phyloP scores from a whole-genome alignment of 331 rosid species.

The Telfairia occidentalis region DNA sequence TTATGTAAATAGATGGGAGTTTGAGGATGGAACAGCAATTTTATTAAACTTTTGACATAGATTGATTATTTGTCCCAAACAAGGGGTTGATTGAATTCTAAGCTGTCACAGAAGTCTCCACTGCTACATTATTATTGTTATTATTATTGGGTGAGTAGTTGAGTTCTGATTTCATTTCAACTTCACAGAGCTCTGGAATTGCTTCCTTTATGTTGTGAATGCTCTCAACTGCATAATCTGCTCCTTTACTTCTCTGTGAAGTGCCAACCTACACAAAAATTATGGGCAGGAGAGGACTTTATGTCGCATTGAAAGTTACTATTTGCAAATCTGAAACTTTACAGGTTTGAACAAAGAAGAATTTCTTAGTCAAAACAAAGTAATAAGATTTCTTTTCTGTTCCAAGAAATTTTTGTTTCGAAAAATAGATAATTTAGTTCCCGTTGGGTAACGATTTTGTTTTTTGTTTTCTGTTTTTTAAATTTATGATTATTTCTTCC shows the following conservation, averaged over 20 bases:
- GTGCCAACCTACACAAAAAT: slow-evolving; percentile 43
- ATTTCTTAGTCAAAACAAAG: no score
- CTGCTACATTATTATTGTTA: slow-evolving; percentile 27
- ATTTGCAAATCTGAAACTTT: no score
- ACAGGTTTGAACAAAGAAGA: no score
- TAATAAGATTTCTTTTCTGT: no score
- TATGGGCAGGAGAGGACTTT: no score
- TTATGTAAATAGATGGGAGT: not conserved
- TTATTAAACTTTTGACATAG: not conserved
- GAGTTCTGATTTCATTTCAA: slow-evolving; percentile 44
- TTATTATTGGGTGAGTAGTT: slow-evolving; percentile 38
- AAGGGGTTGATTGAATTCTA: slow-evolving; percentile 15
- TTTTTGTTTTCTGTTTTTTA: no score
- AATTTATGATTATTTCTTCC: no score
- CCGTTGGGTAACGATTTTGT: no score
- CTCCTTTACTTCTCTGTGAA: slow-evolving; percentile 55
- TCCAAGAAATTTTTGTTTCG: no score
- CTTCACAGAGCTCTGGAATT: slow-evolving; percentile 64
- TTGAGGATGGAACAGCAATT: not conserved
- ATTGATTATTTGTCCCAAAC: not conserved
- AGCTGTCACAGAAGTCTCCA: slow-evolving; percentile 81
- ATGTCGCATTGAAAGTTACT: no score
- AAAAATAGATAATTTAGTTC: no score
- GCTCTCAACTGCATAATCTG: slow-evolving; percentile 78
- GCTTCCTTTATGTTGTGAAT: slow-evolving; percentile 72